These are phyloP conservation scores for Podaxis mareebaensis DNA, from an alignment of 768 basidiomycete species.

Conservation along the genomic window DNA sequence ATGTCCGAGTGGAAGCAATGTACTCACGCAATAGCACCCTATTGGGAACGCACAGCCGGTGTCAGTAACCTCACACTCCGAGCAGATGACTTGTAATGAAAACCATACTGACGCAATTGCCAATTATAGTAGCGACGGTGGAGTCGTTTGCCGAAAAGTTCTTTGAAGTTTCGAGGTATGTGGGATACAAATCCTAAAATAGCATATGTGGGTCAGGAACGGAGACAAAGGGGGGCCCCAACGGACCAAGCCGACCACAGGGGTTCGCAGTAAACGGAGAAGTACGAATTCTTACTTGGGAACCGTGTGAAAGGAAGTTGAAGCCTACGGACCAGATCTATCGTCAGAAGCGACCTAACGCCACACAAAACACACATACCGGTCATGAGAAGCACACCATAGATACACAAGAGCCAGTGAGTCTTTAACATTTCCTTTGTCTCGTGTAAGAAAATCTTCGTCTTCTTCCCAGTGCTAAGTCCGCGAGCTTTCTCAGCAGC, in stretches of 20 bases:
- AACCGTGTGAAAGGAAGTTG: conserved; percentile 79
- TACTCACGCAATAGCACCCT: conserved; percentile 41
- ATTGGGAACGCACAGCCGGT: neutral
- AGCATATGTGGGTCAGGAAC: conserved; percentile 8
- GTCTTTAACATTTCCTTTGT: conserved; percentile 72
- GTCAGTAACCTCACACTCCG: conserved; percentile 2
- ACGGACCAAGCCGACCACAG: neutral
- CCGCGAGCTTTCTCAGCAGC: conserved; percentile 59
- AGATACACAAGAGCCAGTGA: conserved; percentile 85
- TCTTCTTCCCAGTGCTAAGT: conserved; percentile 56
- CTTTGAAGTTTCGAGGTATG: conserved; percentile 67
- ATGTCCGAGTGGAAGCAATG: neutral
- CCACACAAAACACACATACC: conserved; percentile 30
- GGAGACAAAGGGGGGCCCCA: neutral
- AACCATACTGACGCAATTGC: conserved; percentile 52
- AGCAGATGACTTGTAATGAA: neutral
- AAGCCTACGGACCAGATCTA: conserved; percentile 43
- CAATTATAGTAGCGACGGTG: conserved; percentile 80
- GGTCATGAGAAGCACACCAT: conserved; percentile 82
- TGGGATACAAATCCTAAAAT: conserved; percentile 73
- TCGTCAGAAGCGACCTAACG: conserved; percentile 1
- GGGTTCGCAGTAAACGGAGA: neutral
- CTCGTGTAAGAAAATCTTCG: conserved; percentile 71
- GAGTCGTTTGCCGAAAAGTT: conserved; percentile 56
- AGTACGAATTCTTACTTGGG: conserved; percentile 41